Evolutionary conservation across 208 protist species (phyloP).

Genomic region (Trypanosoma theileri): DNA sequence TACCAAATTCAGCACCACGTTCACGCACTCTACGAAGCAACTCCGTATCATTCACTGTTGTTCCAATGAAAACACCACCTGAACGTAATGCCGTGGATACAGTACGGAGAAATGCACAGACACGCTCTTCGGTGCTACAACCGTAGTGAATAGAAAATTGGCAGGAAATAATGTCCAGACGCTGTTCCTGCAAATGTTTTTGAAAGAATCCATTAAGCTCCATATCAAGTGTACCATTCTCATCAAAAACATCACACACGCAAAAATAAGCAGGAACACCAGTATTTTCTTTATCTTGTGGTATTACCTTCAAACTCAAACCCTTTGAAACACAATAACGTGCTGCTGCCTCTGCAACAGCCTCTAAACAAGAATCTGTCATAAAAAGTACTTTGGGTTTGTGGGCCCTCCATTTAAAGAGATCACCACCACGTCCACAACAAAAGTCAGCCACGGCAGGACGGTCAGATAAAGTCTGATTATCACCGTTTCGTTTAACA

Average conservation of each 20-base stretch:
- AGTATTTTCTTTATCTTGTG: slow-evolving; percentile 16
- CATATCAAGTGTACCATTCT: slow-evolving; percentile 17
- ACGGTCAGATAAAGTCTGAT: background rate
- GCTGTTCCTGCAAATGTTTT: slow-evolving; percentile 13
- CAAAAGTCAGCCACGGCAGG: slow-evolving; percentile 63
- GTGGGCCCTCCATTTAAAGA: slow-evolving; percentile 73
- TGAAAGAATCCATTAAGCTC: slow-evolving; percentile 29
- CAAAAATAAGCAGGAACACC: slow-evolving; percentile 63
- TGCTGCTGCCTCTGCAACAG: slow-evolving; percentile 67
- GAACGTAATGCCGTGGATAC: slow-evolving; percentile 40
- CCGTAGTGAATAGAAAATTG: slow-evolving; percentile 89
- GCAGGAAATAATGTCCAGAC: slow-evolving; percentile 65
- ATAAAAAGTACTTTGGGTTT: slow-evolving; percentile 58
- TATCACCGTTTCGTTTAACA: background rate
- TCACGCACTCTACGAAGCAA: slow-evolving; percentile 37
- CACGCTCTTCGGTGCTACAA: slow-evolving; percentile 38
- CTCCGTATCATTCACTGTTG: slow-evolving; percentile 63
- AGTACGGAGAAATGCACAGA: slow-evolving; percentile 48
- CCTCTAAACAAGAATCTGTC: slow-evolving; percentile 65
- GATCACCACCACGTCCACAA: slow-evolving; percentile 73
- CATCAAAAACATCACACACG: slow-evolving; percentile 72
- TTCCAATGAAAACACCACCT: slow-evolving; percentile 72
- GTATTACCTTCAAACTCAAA: slow-evolving; percentile 53
- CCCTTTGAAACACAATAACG: slow-evolving; percentile 68
- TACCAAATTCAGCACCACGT: slow-evolving; percentile 46